Evolutionary conservation across 2,329 filamentous ascomycete species (phyloP).

Genomic region (Chaetomium globosum): DNA sequence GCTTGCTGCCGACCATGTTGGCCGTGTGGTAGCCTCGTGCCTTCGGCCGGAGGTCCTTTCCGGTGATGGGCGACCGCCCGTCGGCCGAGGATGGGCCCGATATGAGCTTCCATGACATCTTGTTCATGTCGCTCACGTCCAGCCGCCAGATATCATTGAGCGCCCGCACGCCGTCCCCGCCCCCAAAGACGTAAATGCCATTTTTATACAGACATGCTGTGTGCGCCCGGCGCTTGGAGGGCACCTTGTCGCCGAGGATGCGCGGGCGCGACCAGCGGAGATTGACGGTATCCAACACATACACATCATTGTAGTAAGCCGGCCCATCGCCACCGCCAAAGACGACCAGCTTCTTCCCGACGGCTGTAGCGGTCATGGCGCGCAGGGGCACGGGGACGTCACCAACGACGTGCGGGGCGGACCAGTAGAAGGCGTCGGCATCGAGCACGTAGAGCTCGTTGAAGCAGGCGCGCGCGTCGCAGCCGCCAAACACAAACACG

Average conservation of each 20-base stretch:
- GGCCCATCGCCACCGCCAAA: slow-evolving; percentile 72
- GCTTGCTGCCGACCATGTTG: slow-evolving; percentile 72
- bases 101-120: slow-evolving; percentile 70
- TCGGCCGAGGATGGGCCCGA: slow-evolving; percentile 47
- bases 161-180: slow-evolving; percentile 69
- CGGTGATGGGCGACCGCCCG: slow-evolving; percentile 19
- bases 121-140: slow-evolving; percentile 66
- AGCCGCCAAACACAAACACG: slow-evolving; percentile 70
- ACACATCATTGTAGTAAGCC: slow-evolving; percentile 72
- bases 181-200: slow-evolving; percentile 72
- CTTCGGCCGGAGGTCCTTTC: slow-evolving; percentile 52
- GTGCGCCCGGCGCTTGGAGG: slow-evolving; percentile 66
- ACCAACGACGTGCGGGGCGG: slow-evolving; percentile 63
- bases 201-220: slow-evolving; percentile 73
- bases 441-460: slow-evolving; percentile 71
- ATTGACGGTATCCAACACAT: slow-evolving; percentile 71
- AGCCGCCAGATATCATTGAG: slow-evolving; percentile 74
- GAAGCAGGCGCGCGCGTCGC: slow-evolving; percentile 67
- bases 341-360: slow-evolving; percentile 69
- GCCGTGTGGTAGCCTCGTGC: slow-evolving; percentile 71
- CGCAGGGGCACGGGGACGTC: slow-evolving; percentile 66
- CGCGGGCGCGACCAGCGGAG: slow-evolving; percentile 67
- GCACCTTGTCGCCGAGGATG: slow-evolving; percentile 60
- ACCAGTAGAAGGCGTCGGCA: slow-evolving; percentile 71
- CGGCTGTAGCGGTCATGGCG: slow-evolving; percentile 72